Percentiles rank a stretch among this genome's conserved stretches.
Conservation (phyloP, 1,284 basidiomycete species). For the Cutaneotrichosporon cavernicola region DNA sequence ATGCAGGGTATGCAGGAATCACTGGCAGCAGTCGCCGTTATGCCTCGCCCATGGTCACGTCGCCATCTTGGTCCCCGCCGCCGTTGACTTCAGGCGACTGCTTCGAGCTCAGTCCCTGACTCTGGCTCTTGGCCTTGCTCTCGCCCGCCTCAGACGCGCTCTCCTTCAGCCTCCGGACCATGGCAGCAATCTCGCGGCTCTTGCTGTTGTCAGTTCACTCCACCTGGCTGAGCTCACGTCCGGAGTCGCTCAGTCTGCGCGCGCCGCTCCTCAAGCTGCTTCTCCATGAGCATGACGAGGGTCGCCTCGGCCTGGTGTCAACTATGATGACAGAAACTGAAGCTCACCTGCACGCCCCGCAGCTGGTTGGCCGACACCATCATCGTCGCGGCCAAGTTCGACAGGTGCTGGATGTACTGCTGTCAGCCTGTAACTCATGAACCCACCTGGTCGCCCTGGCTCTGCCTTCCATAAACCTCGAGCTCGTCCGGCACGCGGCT, state of each 20-base stretch:
- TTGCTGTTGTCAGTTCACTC: constrained; percentile 17
- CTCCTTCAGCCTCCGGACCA: constrained; percentile 21
- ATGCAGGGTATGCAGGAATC: constrained; percentile 24
- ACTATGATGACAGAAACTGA: background rate
- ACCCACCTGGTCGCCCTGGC: constrained; percentile 48
- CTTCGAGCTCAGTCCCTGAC: background rate
- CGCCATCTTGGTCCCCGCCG: background rate
- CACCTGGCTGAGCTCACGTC: constrained; percentile 25
- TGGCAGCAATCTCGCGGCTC: constrained; percentile 21
- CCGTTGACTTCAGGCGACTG: background rate
- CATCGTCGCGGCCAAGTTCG: constrained; percentile 47
- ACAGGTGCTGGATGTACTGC: constrained; percentile 50
- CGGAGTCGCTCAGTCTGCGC: constrained; percentile 37
- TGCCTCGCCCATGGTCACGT: background rate
- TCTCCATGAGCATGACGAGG: constrained; percentile 49
- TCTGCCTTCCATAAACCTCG: constrained; percentile 34
- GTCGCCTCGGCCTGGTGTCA: constrained; percentile 42
- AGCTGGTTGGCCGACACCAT: constrained; percentile 49
- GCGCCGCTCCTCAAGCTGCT: constrained; percentile 38
- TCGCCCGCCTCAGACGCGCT: background rate
- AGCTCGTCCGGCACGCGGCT: constrained; percentile 44
- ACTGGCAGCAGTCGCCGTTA: background rate
- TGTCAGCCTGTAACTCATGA: constrained; percentile 2
- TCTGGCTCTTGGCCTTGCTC: background rate
- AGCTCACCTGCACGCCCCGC: constrained; percentile 37